A percentile compares a stretch with the other conserved stretches of the same genome.
Evolutionary conservation across 495 filamentous ascomycete genomes (phyloP).

Genomic region (Aspergillus nanangensis): DNA sequence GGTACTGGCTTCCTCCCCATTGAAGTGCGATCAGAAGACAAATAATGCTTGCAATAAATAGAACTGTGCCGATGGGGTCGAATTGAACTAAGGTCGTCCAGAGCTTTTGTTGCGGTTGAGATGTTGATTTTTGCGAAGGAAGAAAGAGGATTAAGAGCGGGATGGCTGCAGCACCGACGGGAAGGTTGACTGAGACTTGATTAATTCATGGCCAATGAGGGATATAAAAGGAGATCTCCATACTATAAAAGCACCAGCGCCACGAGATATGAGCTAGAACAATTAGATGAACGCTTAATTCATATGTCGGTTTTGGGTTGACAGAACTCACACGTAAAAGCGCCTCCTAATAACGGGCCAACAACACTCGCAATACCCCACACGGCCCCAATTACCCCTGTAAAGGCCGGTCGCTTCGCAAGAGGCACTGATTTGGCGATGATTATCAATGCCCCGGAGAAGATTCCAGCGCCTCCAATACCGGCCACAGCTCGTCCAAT

Average conservation of each 20-base stretch:
- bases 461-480: slow-evolving; percentile 16
- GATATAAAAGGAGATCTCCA: slow-evolving; percentile 13
- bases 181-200: slow-evolving; percentile 42
- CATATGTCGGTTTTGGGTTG: background rate
- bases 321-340: slow-evolving; percentile 29
- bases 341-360: slow-evolving; percentile 34
- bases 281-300: background rate
- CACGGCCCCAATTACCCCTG: slow-evolving; percentile 20
- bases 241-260: slow-evolving; percentile 70
- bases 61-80: slow-evolving; percentile 35
- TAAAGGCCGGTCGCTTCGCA: slow-evolving; percentile 35
- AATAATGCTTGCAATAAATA: slow-evolving; percentile 7
- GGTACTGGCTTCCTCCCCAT: slow-evolving; percentile 35
- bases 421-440: slow-evolving; percentile 39
- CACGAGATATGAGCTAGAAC: slow-evolving; percentile 43
- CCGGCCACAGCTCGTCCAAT: slow-evolving; percentile 23
- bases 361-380: slow-evolving; percentile 29
- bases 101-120: background rate
- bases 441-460: slow-evolving; percentile 23
- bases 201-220: slow-evolving; percentile 30
- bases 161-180: slow-evolving; percentile 52
- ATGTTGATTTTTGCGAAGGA: slow-evolving; percentile 37
- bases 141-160: slow-evolving; percentile 40
- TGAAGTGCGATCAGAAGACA: slow-evolving; percentile 14
- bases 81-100: slow-evolving; percentile 41